Evolutionary conservation across 2,329 filamentous ascomycete species (phyloP).

Genomic region (Juglanconis sp.): DNA sequence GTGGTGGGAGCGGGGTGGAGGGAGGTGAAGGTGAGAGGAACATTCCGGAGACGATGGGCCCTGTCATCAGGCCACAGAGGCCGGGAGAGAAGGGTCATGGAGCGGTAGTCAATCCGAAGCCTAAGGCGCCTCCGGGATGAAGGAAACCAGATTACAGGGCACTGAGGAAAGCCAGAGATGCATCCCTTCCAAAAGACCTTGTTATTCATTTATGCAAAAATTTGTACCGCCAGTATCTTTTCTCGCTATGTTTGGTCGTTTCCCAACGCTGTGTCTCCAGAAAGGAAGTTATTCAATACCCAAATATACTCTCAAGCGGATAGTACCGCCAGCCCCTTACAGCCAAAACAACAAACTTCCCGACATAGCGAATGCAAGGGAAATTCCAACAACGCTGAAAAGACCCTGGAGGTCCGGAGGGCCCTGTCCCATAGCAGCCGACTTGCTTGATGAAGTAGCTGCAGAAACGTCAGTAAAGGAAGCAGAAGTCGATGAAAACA

Average conservation of each 20-base stretch:
- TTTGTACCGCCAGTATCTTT: neutral
- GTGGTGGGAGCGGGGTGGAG: neutral
- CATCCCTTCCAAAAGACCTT: no score
- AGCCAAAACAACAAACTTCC: conserved; percentile 11
- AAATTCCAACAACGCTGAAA: neutral
- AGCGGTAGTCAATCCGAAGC: conserved; percentile 11
- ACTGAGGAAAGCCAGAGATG: no score
- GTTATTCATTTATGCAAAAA: neutral
- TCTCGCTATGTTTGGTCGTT: neutral
- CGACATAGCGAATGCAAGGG: conserved; percentile 9
- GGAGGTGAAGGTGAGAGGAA: neutral
- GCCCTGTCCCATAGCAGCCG: neutral
- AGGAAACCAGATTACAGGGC: neutral
- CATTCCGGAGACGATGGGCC: conserved; percentile 5
- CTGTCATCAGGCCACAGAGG: conserved; percentile 1
- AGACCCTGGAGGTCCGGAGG: conserved; percentile 1
- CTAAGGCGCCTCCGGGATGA: neutral
- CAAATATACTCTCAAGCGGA: neutral
- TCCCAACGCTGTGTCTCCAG: neutral
- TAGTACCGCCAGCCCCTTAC: neutral
- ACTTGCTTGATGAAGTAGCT: conserved; percentile 12
- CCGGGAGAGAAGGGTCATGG: conserved; percentile 16
- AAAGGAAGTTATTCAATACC: no score
- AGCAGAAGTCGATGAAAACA: neutral
- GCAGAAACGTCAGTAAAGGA: conserved; percentile 1